Base-by-base conservation (phyloP, 1,284 basidiomycete genomes). In the Thecaphora thlaspeos region DNA sequence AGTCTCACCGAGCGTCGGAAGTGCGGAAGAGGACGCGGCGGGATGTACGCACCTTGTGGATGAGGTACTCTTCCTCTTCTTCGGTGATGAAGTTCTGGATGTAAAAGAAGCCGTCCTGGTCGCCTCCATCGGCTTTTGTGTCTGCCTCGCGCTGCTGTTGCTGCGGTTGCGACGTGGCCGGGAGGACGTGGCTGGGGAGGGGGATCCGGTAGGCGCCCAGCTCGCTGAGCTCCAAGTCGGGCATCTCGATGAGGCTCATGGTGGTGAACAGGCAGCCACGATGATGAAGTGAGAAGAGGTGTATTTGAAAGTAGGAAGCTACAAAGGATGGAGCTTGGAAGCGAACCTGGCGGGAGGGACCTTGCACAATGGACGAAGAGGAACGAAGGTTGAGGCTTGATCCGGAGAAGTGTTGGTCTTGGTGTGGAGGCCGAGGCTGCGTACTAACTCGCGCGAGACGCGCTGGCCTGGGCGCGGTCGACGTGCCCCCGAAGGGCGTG, bases 31-130 rank as follows among this genome's bases (percentile, higher is more conserved):
- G 17, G 8, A 43, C 10, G 17, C 42, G 24, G 26, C 10, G 42
- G 11, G 9, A 4, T 3, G 21, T 18, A 42, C 75, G 43, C 57
- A 87, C 89, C 82, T 90, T 91, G 51, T 85, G 82, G 54, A 88
- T 80, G 23, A 94, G 79, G 72, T 88, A 88, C 39, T 80, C 80
- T 73, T 95, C 91, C 79, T 95, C 91, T 19, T 87, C 84, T 55
- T 80, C 79, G 40, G 86, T 86, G 45, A 94, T 82, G 75, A 93
- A 94, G 61, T 91, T 82, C 8, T 88, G 87, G 22, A 93, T 82
- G 79, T 77, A 65, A 46, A 61, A 65, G 48, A 73, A 73, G 23
- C 69, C 69, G 23, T 32, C 21, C 18, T 18, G 11, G 24, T n/a
- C 18, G n/a, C 37, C 65, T 37, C 55, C 21, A 14, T 51, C 40